Percentiles rank a stretch among this genome's conserved stretches.
Evolutionary conservation across 2,329 filamentous ascomycete genomes (phyloP).

Genomic region (Cladosporium sp.): DNA sequence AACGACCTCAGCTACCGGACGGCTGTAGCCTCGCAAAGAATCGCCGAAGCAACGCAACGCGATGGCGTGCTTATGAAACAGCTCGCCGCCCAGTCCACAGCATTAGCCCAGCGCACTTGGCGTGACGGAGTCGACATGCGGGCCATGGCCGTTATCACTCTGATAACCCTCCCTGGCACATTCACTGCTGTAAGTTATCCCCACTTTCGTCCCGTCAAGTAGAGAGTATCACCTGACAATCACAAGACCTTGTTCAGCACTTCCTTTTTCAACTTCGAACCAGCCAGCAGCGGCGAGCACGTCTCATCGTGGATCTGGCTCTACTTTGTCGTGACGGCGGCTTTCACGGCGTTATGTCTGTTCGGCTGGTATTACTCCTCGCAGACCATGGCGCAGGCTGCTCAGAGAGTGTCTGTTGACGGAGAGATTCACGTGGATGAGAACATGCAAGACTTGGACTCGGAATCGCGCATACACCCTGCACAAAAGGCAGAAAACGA

Average conservation of each 20-base stretch:
- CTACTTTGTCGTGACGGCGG: not conserved
- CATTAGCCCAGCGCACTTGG: not conserved
- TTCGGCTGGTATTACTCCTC: not conserved
- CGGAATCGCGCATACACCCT: not conserved
- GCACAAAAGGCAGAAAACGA: not conserved
- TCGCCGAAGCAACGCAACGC: too few relatives aligned
- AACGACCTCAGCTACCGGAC: too few relatives aligned
- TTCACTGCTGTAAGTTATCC: not conserved
- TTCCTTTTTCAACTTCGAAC: not conserved
- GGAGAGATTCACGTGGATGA: not conserved
- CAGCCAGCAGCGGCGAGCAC: not conserved
- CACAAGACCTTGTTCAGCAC: not conserved
- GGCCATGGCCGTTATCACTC: not conserved
- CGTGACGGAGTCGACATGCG: slow-evolving; percentile 1
- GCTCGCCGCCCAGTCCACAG: not conserved
- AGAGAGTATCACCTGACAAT: not conserved
- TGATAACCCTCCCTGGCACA: not conserved
- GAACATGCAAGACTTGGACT: not conserved
- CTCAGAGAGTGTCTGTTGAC: not conserved
- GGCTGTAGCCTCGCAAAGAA: too few relatives aligned
- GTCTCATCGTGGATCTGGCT: slow-evolving; percentile 3
- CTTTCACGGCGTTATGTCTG: not conserved
- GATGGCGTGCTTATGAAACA: not conserved
- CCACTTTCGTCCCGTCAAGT: too few relatives aligned
- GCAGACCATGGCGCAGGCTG: not conserved